Percentiles rank a stretch among this genome's conserved stretches.
phyloP scores from a whole-genome alignment of 345 rosid species.

The Hibiscus syriacus region DNA sequence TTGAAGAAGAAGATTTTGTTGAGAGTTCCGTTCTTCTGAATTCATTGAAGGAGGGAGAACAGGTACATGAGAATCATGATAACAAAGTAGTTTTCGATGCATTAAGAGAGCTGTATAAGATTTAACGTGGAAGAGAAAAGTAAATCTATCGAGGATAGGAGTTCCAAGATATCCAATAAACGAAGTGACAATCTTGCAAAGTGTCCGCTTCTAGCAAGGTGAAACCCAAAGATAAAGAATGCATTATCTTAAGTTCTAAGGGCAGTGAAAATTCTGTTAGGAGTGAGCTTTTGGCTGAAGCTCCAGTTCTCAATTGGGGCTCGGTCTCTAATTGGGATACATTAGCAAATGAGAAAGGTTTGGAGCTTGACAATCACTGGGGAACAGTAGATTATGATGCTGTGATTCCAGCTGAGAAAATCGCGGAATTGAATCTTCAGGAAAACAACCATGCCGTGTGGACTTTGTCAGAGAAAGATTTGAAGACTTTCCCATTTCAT shows the following conservation, averaged over 20 bases:
- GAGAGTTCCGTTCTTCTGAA: constrained; percentile 65
- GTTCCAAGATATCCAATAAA: constrained; percentile 32
- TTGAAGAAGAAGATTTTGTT: constrained; percentile 65
- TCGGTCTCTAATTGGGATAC: no score
- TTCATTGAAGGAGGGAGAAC: constrained; percentile 63
- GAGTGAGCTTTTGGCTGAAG: constrained; percentile 58
- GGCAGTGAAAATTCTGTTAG: constrained; percentile 20
- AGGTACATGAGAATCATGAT: constrained; percentile 53
- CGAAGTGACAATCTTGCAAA: constrained; percentile 29
- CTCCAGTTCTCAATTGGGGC: constrained; percentile 69
- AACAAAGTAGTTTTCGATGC: no score
- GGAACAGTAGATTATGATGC: no score
- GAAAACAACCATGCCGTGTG: no score
- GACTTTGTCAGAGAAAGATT: no score
- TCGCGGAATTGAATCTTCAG: no score
- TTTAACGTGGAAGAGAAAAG: no score
- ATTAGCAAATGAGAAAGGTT: no score
- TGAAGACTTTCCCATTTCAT: no score
- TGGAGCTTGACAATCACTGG: no score
- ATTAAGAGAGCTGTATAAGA: constrained; percentile 61
- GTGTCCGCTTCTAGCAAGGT: constrained; percentile 28
- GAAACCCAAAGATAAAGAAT: constrained; percentile 17
- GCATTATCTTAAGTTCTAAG: not conserved
- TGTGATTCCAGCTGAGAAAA: no score
- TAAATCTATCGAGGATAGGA: no score